Evolutionary conservation across 2,329 filamentous ascomycete species (phyloP), one percentile per base, ranked within the genome.

Genomic region (Talaromyces sp.): DNA sequence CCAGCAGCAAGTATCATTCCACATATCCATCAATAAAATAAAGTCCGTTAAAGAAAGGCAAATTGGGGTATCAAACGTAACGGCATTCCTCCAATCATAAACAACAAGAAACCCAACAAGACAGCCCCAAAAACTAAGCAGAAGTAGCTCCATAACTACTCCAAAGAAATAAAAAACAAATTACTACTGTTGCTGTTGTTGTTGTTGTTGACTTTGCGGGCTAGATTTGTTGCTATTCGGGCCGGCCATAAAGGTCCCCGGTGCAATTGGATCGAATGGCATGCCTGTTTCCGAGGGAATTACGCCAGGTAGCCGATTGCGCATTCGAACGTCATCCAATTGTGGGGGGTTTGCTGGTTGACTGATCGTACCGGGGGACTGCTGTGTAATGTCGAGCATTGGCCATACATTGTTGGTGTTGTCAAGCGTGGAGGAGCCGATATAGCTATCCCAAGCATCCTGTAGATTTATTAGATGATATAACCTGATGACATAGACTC

Each of bases 381-480:
- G 65, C 50, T 66, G 67, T 21, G 72, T 67, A n/a, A 68, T 52
- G 51, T 76, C 73, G 59, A 68, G 67, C 53, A 70, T 70, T 17
- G 70, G 68, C 76, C 75, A 79, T 59, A 73, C 70, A 54, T 73
- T 72, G 48, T 70, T 76, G 14, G 72, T 65, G 10, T 73, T 68
- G 54, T 80, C 79, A 35, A 79, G 64, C 7, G 70, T 79, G 6
- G 83, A 79, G 57, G 83, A 85, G 70, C 88, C 86, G 54, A 89
- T 84, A 66, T 88, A 89, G 7, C 81, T 84, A 68, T 89, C 87
- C 86, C 86, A 89, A 29, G 85, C 85, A 63, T 88, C 83, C 85
- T 87, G 64, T 65, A n/a, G 3, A 31, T 53, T 55, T 58, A 69
- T 75, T 59, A 74, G 67, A 59, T 24, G 19, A 24, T 1, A 46